A percentile compares a stretch with the other conserved stretches of the same genome.
phyloP scores from a whole-genome alignment of 768 basidiomycete species.

The Cantharellus anzutake region DNA sequence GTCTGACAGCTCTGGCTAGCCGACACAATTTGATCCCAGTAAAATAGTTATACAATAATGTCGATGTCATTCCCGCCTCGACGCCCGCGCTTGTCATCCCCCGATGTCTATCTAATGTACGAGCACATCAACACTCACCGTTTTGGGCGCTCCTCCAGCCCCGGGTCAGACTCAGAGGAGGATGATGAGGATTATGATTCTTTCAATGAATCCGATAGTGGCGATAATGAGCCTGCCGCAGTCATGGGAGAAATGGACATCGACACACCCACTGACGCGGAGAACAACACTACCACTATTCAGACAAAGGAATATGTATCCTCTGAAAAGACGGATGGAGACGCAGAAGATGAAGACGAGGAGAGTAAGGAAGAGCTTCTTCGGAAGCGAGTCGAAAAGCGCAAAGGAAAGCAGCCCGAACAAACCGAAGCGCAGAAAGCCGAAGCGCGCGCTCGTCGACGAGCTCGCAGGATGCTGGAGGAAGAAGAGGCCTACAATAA shows the following conservation, averaged over 20 bases:
- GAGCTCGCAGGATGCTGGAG: constrained; percentile 22
- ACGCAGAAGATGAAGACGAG: constrained; percentile 4
- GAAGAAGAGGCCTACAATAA: constrained; percentile 32
- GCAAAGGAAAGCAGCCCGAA: constrained; percentile 55
- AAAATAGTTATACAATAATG: neutral
- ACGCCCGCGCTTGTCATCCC: neutral
- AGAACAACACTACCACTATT: neutral
- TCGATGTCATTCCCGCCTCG: neutral
- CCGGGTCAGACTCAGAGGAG: neutral
- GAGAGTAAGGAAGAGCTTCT: constrained; percentile 6
- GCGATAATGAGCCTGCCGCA: neutral
- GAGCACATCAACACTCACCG: neutral
- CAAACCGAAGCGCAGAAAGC: constrained; percentile 32
- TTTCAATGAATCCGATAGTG: neutral
- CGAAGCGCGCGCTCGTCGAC: constrained; percentile 16
- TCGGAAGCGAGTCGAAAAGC: constrained; percentile 9
- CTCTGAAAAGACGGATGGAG: neutral
- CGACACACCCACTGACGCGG: neutral
- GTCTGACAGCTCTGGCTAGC: too few relatives aligned
- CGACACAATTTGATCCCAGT: too few relatives aligned
- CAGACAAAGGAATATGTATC: neutral
- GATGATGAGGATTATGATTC: neutral
- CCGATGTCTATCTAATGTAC: neutral
- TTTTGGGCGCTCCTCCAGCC: neutral
- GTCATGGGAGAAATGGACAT: neutral